phyloP scores from a whole-genome alignment of 495 filamentous ascomycete genomes.

The Aspergillus ostianus region DNA sequence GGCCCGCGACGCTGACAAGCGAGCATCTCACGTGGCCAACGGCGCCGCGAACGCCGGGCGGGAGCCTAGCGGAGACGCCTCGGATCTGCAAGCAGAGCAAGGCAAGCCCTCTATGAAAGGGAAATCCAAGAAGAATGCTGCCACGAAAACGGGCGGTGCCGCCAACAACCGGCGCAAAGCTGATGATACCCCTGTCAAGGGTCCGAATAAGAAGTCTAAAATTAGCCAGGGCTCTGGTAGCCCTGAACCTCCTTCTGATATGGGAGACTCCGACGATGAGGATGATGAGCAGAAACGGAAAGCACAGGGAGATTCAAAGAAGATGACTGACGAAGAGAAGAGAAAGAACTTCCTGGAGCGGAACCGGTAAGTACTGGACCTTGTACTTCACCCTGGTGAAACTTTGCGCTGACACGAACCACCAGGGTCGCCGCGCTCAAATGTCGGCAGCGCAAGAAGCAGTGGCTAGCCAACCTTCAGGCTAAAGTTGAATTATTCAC shows the following conservation, averaged over 20 bases:
- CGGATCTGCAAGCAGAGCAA: slow-evolving; percentile 70
- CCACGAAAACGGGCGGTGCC: slow-evolving; percentile 40
- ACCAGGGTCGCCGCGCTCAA: slow-evolving; percentile 90
- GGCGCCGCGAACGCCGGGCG: slow-evolving; percentile 34
- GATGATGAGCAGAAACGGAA: slow-evolving; percentile 53
- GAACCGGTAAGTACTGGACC: slow-evolving; percentile 69
- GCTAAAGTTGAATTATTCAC: slow-evolving; percentile 90
- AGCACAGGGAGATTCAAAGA: slow-evolving; percentile 52
- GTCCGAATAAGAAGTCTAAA: slow-evolving; percentile 71
- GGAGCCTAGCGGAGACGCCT: slow-evolving; percentile 67
- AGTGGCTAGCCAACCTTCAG: slow-evolving; percentile 96
- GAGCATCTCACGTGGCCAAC: slow-evolving; percentile 37
- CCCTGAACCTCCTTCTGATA: slow-evolving; percentile 51
- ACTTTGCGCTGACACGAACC: slow-evolving; percentile 19
- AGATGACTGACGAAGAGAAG: slow-evolving; percentile 99
- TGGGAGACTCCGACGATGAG: slow-evolving; percentile 56
- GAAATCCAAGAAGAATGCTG: slow-evolving; percentile 66
- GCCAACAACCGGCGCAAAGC: slow-evolving; percentile 73
- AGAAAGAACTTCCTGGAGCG: slow-evolving; percentile 95
- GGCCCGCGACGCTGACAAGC: slow-evolving; percentile 27
- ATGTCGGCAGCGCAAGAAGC: slow-evolving; percentile 97
- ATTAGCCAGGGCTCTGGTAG: slow-evolving; percentile 49
- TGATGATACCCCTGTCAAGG: slow-evolving; percentile 68
- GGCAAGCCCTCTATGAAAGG: slow-evolving; percentile 60
- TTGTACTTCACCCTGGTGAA: neutral